Base-by-base conservation (phyloP, 2,329 filamentous ascomycete species). In the Fusarium sp. region DNA sequence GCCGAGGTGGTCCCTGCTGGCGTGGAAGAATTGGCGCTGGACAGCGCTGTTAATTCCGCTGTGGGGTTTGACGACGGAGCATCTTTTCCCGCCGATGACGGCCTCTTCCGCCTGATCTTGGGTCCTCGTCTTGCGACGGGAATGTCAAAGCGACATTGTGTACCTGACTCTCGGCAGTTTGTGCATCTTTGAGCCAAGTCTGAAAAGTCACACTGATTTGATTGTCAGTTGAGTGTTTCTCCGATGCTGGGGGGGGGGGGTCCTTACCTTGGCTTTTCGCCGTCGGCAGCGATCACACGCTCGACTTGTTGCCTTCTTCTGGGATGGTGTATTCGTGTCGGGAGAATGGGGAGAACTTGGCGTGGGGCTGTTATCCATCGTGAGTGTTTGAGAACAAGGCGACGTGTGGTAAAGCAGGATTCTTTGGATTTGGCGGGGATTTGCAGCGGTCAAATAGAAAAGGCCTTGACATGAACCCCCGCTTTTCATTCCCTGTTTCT, bases 101-200 rank as follows among this genome's bases (percentile, higher is more conserved):
- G 30, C 32, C 52, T 59, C 32, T 66, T 70, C 6, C 62, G 37
- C 33, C 70, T 59, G 6, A 76, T 70, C 56, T 85, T 85, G 15
- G 84, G 84, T 1, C 84, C 84, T 63, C 84, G 78, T 71, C 81
- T 77, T 11, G 79, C 82, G 37, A 84, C 71, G 33, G 84, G 83
- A 57, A 84, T 60, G 52, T 84, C 72, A 69, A 85, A 85, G 4
- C 79, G 83, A 69, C 84, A 85, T 66, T 73, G 67, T 60, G 77
- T 74, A 9, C 75, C 78, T 33, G 79, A 79, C 58, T 81, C 74
- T 27, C 78, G 79, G 71, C 83, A 85, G 50, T 79, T 80, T 27
- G 78, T 79, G 66, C 81, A 83, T 64, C 76, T 74, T 14, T 68
- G 68, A 35, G 67, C 71, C 1, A 72, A 54, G 30, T 70, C 70